Evolutionary conservation across 306 rosid genomes (phyloP).

Genomic region (Adenanthera pavonina): DNA sequence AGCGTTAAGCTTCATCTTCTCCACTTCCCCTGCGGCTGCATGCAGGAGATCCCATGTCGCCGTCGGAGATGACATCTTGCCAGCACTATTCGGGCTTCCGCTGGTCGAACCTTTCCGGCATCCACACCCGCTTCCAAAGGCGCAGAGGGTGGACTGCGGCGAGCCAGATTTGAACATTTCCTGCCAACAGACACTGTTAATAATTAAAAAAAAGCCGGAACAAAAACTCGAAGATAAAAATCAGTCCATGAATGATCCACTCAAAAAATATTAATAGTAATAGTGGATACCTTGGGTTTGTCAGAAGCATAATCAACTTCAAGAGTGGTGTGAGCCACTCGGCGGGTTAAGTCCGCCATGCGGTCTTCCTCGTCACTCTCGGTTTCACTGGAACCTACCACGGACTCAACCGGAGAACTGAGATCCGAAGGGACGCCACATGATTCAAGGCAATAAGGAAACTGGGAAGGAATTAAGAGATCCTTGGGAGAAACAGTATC

Average conservation of each 20-base stretch:
- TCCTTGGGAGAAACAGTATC: background rate
- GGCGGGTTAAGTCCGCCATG: constrained; percentile 68
- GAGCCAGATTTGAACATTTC: constrained; percentile 45
- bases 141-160: constrained; percentile 74
- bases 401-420: constrained; percentile 65
- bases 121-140: constrained; percentile 51
- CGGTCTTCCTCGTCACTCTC: constrained; percentile 84
- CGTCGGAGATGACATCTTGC: constrained; percentile 37
- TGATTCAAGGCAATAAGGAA: constrained; percentile 32
- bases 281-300: constrained; percentile 47
- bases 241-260: background rate
- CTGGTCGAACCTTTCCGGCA: constrained; percentile 58
- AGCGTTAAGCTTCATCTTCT: constrained; percentile 56
- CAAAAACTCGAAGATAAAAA: background rate
- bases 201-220: background rate
- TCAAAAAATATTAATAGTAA: background rate
- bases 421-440: constrained; percentile 44
- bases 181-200: constrained; percentile 31
- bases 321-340: constrained; percentile 56
- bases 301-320: constrained; percentile 31
- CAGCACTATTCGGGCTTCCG: constrained; percentile 59
- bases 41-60: constrained; percentile 69
- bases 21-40: constrained; percentile 81
- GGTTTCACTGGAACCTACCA: constrained; percentile 63
- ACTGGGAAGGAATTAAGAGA: constrained; percentile 40